Conservation (phyloP, 345 rosid genomes). For the Rhodamnia rubescens region DNA sequence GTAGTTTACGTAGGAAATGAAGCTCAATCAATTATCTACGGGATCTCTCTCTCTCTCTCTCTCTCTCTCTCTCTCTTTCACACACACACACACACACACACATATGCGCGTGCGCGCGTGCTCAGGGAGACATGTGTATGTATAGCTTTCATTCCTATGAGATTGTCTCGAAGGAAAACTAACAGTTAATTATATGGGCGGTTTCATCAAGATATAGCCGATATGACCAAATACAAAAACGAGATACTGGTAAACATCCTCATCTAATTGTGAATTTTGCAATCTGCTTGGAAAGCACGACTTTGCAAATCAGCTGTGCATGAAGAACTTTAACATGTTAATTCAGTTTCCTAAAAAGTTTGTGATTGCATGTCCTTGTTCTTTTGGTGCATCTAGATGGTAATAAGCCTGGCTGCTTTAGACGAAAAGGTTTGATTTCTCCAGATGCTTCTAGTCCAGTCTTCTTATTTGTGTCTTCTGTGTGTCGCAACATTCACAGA, state of each 20-base stretch:
- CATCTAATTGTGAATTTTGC: background rate
- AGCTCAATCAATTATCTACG: background rate
- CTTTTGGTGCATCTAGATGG: background rate
- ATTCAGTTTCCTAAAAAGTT: background rate
- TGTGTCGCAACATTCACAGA: background rate
- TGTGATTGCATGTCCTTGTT: background rate
- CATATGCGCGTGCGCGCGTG: fast-evolving
- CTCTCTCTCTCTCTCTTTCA: background rate
- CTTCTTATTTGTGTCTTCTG: background rate
- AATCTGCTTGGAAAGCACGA: background rate
- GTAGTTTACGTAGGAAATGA: background rate
- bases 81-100: no score
- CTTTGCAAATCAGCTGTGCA: background rate
- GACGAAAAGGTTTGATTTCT: background rate
- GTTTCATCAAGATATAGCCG: background rate
- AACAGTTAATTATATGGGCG: background rate
- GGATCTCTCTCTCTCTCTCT: background rate
- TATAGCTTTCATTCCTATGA: background rate
- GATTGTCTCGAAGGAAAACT: background rate
- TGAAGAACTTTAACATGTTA: background rate
- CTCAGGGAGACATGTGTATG: background rate
- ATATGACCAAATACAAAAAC: background rate
- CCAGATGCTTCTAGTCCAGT: background rate
- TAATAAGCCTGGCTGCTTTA: background rate
- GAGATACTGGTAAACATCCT: background rate